Base-by-base conservation (phyloP, 2,329 filamentous ascomycete genomes). In the Claviceps purpurea region DNA sequence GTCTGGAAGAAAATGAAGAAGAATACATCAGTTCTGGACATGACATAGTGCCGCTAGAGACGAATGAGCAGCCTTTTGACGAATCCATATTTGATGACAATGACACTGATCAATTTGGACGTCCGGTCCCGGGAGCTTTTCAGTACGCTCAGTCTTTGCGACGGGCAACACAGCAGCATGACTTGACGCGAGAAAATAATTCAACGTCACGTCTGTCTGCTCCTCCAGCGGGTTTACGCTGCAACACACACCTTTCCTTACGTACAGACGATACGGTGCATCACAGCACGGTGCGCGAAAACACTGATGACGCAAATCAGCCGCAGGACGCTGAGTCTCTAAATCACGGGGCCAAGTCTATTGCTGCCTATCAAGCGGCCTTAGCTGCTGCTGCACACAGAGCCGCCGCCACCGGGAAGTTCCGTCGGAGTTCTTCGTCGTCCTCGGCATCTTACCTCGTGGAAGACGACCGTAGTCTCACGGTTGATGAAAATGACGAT, bases 301-400 rank as follows among this genome's bases (percentile, higher is more conserved):
- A 30, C 8, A 18, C 30, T 6, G 45, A 13, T 8, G 20, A 26
- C 20, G 40, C 44, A 45, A 22, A 34, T n/a, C 42, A 46, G n/a
- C 6, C 16, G 16, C 26, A 22, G 38, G 40, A 38, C 40, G 50
- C 50, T 24, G 56, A 56, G 2, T 52, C 20, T 5, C 52, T 55
- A 13, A 43, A 52, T n/a, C 42, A 52, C 5, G 56, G 51, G 8
- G 49, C 53, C 14, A 58, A 61, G 37, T 54, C 61, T 30, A 68
- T 72, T 52, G 81, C 81, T 43, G 84, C 81, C 1, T 91, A 96
- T 61, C 89, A 95, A 62, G 85, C 85, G 50, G 89, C 89, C 1
- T 74, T 97, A 4, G 89, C 88, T 1, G 84, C 86, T 47, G 91
- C 89, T 6, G 85, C 89, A 10, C 83, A 85, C 55, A 77, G 84